These are phyloP conservation scores for Blastocystis hominis DNA, from an alignment of 352 stramenopile genomes.

Conservation along the genomic window DNA sequence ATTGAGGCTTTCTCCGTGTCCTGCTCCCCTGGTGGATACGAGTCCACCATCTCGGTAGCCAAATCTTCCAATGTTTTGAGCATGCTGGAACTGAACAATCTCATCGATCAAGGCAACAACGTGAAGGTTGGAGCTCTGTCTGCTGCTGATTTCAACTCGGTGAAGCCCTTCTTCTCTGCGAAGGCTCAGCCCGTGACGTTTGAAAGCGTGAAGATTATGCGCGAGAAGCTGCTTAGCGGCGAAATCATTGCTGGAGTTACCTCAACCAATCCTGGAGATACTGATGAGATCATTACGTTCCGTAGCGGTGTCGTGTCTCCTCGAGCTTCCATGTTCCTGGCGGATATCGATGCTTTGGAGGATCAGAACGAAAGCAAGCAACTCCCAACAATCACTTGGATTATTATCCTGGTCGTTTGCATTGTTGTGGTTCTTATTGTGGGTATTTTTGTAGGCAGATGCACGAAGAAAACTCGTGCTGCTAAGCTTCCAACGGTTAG, in stretches of 20 bases:
- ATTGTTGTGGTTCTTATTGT: not conserved
- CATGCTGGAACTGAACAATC: slow-evolving; percentile 45
- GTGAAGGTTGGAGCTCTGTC: slow-evolving; percentile 35
- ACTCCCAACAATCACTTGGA: not conserved
- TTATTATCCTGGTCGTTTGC: not conserved
- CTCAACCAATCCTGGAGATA: slow-evolving; percentile 40
- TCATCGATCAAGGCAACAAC: not conserved
- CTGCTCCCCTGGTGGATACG: slow-evolving; percentile 49
- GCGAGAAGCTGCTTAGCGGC: slow-evolving; percentile 4
- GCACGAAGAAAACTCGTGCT: not conserved
- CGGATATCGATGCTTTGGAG: not conserved
- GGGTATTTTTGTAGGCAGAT: slow-evolving; percentile 19
- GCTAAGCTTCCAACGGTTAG: not conserved
- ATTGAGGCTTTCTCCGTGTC: slow-evolving; percentile 51
- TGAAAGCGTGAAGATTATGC: slow-evolving; percentile 1
- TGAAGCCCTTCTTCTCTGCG: slow-evolving; percentile 8
- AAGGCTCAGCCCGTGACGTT: not conserved
- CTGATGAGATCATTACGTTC: slow-evolving; percentile 12
- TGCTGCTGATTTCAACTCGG: slow-evolving; percentile 43
- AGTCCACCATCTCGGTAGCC: slow-evolving; percentile 4
- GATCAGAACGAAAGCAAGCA: not conserved
- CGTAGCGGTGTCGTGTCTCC: slow-evolving; percentile 46
- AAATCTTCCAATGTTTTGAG: not conserved
- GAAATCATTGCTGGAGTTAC: slow-evolving; percentile 39
- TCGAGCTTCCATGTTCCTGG: slow-evolving; percentile 13